Evolutionary conservation across 1,284 basidiomycete species (phyloP), one percentile per base, ranked within the genome.

Genomic region (Leccinum pachyderme): DNA sequence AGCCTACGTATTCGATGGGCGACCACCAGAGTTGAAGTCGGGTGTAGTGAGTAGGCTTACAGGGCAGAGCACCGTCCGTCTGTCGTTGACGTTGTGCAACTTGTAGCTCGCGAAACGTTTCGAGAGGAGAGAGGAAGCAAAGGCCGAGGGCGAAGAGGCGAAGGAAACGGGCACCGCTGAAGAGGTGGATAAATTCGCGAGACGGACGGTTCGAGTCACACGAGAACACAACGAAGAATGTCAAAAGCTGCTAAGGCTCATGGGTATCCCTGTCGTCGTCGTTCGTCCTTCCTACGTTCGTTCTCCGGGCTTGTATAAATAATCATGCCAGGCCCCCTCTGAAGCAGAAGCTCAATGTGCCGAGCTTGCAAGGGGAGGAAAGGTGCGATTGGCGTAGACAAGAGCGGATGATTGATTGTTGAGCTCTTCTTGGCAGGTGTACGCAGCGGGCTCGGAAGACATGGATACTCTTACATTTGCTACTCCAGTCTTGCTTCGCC

Each of bases 331-430:
- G 94, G 95, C 96, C 18, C 96, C 97, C 0, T 95, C 93, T 49
- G 97, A 99, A 77, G 97, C 97, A 1, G 97, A 99, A 72, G 97
- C 97, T 0, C 97, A 99, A 69, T 99, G 97, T 64, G 97, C 97
- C 1, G 96, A 99, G 72, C 85, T 99, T 4, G 95, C 94, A 13
- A 84, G 95, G 29, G 94, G 93, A 8, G 95, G 94, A 54, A 96
- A 97, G 77, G 93, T 88, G 56, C 5, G 69, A 22, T 51, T 35
- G 32, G 29, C 5, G 22, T 43, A 35, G 32, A 9, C 7, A 47
- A 35, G 2, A 52, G 37, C 56, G 22, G 51, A 49, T 25, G 18
- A 33, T 50, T 54, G 6, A 61, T 37, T 52, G 41, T 29, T 49
- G 44, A 60, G 51, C 24, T 33, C 25, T 49, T 37, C n/a, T 32